A percentile compares a stretch with the other conserved stretches of the same genome.
These are phyloP conservation scores for Tetrapyrgos nigripes DNA, from an alignment of 1,284 basidiomycete genomes.

Conservation along the genomic window DNA sequence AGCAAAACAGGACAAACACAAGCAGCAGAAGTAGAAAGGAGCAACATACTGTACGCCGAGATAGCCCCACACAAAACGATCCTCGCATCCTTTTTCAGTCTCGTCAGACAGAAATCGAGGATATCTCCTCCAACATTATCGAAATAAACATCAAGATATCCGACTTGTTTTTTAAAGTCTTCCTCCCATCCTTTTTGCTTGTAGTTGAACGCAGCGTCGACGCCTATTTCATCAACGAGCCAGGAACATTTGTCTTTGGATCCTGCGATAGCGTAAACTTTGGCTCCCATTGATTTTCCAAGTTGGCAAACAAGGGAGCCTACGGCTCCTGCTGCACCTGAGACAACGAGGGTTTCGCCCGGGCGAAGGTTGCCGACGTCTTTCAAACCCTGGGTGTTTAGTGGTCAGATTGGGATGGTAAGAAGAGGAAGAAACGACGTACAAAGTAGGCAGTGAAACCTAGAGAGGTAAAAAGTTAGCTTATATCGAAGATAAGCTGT, in stretches of 20 bases:
- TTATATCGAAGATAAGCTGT: too few relatives aligned
- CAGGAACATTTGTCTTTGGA: conserved; percentile 83
- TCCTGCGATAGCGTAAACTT: conserved; percentile 83
- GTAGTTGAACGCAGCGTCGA: conserved; percentile 88
- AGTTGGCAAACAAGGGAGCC: conserved; percentile 80
- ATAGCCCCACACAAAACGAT: conserved; percentile 87
- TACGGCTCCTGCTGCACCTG: conserved; percentile 90
- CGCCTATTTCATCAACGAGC: conserved; percentile 82
- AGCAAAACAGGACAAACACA: background rate
- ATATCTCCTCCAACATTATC: conserved; percentile 90
- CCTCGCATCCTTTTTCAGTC: conserved; percentile 79
- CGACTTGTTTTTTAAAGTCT: conserved; percentile 61
- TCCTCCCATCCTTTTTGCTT: conserved; percentile 77
- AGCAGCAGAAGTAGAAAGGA: background rate
- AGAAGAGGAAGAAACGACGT: background rate
- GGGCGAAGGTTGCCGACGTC: conserved; percentile 81
- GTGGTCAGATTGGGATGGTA: background rate
- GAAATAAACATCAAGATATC: conserved; percentile 82
- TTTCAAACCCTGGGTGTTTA: conserved; percentile 69
- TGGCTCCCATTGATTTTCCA: conserved; percentile 76
- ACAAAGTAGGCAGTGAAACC: conserved; percentile 89
- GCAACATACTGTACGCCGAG: conserved; percentile 69
- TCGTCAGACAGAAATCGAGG: conserved; percentile 75
- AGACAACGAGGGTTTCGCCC: conserved; percentile 86
- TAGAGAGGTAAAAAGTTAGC: conserved; percentile 36